Evolutionary conservation across 2,329 filamentous ascomycete genomes (phyloP).

Genomic region (Verticillium longisporum): DNA sequence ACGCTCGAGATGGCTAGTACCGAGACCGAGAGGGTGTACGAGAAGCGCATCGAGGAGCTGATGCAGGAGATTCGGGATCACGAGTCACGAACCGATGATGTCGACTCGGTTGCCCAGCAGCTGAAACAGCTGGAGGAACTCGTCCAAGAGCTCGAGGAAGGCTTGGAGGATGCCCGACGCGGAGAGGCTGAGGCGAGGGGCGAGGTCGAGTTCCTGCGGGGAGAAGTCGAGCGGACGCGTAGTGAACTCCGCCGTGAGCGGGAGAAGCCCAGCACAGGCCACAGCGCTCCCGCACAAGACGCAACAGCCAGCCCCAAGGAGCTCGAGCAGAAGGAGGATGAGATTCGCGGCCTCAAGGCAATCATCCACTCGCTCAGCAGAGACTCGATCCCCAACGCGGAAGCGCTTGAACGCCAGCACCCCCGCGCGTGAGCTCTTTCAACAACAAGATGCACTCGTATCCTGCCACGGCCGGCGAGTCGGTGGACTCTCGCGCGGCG

Average conservation of each 20-base stretch:
- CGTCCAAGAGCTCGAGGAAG: constrained; percentile 94
- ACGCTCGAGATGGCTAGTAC: constrained; percentile 91
- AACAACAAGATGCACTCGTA: constrained; percentile 17
- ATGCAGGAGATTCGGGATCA: constrained; percentile 77
- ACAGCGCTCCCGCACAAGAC: constrained; percentile 19
- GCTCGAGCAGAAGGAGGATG: constrained; percentile 89
- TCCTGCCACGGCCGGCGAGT: constrained; percentile 39
- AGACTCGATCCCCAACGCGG: constrained; percentile 49
- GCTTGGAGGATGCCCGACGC: constrained; percentile 85
- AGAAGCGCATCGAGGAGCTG: constrained; percentile 82
- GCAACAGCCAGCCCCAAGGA: constrained; percentile 56
- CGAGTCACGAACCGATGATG: constrained; percentile 77
- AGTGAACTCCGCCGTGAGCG: constrained; percentile 83
- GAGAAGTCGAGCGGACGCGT: constrained; percentile 87
- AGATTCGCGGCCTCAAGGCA: constrained; percentile 92
- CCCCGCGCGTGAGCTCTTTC: constrained; percentile 27
- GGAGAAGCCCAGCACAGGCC: constrained; percentile 56
- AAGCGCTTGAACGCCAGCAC: constrained; percentile 25
- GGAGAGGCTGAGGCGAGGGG: constrained; percentile 93
- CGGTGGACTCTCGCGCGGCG: constrained; percentile 48
- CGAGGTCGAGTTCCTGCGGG: constrained; percentile 90
- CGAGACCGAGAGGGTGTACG: constrained; percentile 93
- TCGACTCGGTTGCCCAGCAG: constrained; percentile 84
- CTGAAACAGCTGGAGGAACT: constrained; percentile 93
- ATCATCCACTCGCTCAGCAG: constrained; percentile 94